These are phyloP conservation scores for Adenanthera pavonina DNA, from an alignment of 306 rosid genomes.

Conservation along the genomic window DNA sequence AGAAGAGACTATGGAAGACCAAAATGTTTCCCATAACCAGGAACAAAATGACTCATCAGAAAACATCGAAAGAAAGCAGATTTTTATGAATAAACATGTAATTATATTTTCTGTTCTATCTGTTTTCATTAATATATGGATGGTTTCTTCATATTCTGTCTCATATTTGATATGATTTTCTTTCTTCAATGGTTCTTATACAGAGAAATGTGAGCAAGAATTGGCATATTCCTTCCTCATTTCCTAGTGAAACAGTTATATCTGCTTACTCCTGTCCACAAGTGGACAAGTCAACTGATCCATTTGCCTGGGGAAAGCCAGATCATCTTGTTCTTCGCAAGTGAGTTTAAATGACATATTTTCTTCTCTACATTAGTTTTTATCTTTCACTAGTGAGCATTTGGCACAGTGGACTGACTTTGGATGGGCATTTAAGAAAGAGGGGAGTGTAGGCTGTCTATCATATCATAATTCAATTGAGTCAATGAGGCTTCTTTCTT, in stretches of 20 bases:
- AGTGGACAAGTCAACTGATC: constrained; percentile 89
- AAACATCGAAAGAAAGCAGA: constrained; percentile 53
- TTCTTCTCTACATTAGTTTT: constrained; percentile 31
- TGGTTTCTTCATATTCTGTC: constrained; percentile 30
- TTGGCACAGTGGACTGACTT: constrained; percentile 18
- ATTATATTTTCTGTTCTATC: constrained; percentile 33
- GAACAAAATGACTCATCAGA: constrained; percentile 53
- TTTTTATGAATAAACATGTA: constrained; percentile 83
- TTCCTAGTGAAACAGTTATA: constrained; percentile 88
- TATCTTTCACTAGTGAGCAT: background rate
- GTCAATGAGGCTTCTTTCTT: constrained; percentile 9
- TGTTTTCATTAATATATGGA: constrained; percentile 29
- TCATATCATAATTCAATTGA: constrained; percentile 22
- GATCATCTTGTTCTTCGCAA: constrained; percentile 94
- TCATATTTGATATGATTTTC: constrained; percentile 17
- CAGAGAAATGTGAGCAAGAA: constrained; percentile 99
- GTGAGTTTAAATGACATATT: constrained; percentile 51
- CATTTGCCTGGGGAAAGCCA: constrained; percentile 93
- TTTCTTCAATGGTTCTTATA: constrained; percentile 25
- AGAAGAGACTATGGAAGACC: constrained; percentile 52
- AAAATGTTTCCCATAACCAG: constrained; percentile 45
- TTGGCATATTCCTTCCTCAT: constrained; percentile 89
- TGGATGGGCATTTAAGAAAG: constrained; percentile 6
- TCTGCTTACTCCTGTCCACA: constrained; percentile 81
- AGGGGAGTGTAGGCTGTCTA: constrained; percentile 3